phyloP scores from a whole-genome alignment of 106 monocot genomes.

The Dendrobium nobile region DNA sequence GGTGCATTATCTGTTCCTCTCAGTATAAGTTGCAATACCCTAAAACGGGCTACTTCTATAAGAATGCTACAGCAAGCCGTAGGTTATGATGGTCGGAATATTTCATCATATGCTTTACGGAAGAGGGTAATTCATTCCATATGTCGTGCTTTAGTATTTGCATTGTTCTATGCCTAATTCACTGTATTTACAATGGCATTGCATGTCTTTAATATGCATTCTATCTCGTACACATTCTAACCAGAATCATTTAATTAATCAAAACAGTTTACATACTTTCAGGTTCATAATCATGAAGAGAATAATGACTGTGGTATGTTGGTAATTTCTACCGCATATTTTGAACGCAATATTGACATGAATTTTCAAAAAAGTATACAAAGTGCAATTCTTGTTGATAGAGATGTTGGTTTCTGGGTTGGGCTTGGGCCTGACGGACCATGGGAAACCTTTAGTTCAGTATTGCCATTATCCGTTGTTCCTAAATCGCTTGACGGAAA shows the following conservation, averaged over 20 bases:
- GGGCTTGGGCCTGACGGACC: constrained; percentile 71
- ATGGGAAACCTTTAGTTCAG: constrained; percentile 73
- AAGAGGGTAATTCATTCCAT: constrained; percentile 40
- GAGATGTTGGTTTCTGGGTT: constrained; percentile 65
- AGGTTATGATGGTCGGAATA: constrained; percentile 28
- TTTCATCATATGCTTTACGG: constrained; percentile 48
- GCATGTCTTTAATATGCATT: background rate
- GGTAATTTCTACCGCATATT: constrained; percentile 53
- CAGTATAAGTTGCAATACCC: constrained; percentile 31
- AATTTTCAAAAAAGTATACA: constrained; percentile 27
- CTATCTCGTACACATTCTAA: background rate
- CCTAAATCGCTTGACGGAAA: constrained; percentile 64
- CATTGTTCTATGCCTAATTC: background rate
- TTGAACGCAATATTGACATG: constrained; percentile 46
- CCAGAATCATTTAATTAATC: background rate
- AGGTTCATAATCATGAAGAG: constrained; percentile 20
- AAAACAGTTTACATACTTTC: constrained; percentile 14
- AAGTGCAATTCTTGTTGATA: constrained; percentile 17
- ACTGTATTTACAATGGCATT: background rate
- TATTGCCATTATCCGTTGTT: constrained; percentile 54
- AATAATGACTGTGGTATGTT: constrained; percentile 41
- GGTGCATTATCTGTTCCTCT: constrained; percentile 82
- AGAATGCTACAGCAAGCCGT: constrained; percentile 54
- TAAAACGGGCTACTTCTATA: constrained; percentile 75
- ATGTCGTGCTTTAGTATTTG: background rate